Evolutionary conservation across 805 yeast species (phyloP), one percentile per base, ranked within the genome.

Genomic region (Wickerhamiella bombiphila): DNA sequence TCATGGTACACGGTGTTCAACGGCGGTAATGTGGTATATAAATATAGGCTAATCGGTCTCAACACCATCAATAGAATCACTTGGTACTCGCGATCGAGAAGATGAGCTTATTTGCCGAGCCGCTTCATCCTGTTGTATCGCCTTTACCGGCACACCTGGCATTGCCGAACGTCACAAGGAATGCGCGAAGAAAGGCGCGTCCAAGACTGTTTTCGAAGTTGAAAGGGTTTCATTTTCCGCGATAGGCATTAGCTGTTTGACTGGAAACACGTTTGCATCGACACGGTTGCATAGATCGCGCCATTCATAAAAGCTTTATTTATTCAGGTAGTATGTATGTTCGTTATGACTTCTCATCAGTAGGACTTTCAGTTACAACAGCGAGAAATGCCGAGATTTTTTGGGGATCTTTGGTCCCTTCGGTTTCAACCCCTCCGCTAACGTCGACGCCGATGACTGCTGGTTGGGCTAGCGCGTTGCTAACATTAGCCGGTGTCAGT

Each of bases 361-460:
- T 24, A 9, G 9, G 13, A 13, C 26, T 24, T 9, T 24, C 13
- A 9, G 26, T 63, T 2, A 78, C 83, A 45, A 66, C 68, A 3
- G 39, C 40, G 4, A 88, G 61, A 57, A 86, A 88, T 11, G 42
- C 38, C 38, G 50, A 49, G 16, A 88, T 72, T 58, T 85, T 88
- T 1, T 39, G 53, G 34, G 62, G 49, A 55, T 85, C 94, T 57
- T 88, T 91, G 1, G 47, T 55, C 31, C 72, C 33, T 1, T 26
- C 53, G 0, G 77, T 72, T 54, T 91, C 98, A 1, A 86, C 94
- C 1, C 98, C 98, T 7, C 95, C 85, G 51, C 94, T 78, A 5
- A 91, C 97, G 58, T 88, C 98, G 19, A 80, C 88, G 3, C 96
- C 97, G 26, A 75, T 53, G n/a, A 80, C 73, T 18, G 91, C 88